A percentile compares a stretch with the other conserved stretches of the same genome.
These are phyloP conservation scores for Paramarasmius palmivorus DNA, from an alignment of 1,284 basidiomycete genomes.

Conservation along the genomic window DNA sequence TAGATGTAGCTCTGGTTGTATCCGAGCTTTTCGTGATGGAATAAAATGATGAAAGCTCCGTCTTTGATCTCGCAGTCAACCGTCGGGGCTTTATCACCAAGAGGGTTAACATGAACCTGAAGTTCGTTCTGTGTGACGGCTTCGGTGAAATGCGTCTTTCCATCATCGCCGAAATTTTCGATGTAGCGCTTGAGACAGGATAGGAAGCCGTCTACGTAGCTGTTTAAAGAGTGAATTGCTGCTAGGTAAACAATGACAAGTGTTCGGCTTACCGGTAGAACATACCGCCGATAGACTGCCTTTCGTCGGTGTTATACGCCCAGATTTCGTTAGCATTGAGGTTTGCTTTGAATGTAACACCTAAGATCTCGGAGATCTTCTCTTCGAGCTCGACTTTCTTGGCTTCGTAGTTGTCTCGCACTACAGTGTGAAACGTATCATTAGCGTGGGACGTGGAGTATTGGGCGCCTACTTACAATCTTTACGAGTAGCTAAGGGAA, in stretches of 20 bases:
- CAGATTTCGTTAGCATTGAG: conserved; percentile 31
- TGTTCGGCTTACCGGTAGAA: conserved; percentile 22
- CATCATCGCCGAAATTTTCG: conserved; percentile 17
- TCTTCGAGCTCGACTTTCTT: conserved; percentile 28
- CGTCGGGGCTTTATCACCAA: conserved; percentile 6
- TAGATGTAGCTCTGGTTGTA: conserved; percentile 11
- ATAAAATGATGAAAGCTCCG: conserved; percentile 7
- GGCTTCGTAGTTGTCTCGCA: conserved; percentile 34
- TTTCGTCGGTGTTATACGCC: conserved; percentile 29
- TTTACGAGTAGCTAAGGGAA: conserved; percentile 34
- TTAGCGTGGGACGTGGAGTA: too few relatives aligned
- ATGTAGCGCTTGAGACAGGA: conserved; percentile 26
- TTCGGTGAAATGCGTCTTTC: too few relatives aligned
- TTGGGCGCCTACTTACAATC: conserved; percentile 31
- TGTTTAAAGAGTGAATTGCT: conserved; percentile 7
- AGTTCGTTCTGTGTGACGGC: too few relatives aligned
- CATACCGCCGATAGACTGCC: conserved; percentile 19
- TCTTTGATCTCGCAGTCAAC: conserved; percentile 3
- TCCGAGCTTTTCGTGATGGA: conserved; percentile 17
- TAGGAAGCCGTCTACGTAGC: conserved; percentile 34
- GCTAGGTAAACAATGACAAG: background rate
- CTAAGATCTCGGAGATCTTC: conserved; percentile 25
- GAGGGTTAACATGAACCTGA: background rate
- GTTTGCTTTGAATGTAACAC: conserved; percentile 27
- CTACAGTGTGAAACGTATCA: conserved; percentile 15